phyloP scores from a whole-genome alignment of 1,139 yeast species.

The Blastobotrys raffinosifermentans region DNA sequence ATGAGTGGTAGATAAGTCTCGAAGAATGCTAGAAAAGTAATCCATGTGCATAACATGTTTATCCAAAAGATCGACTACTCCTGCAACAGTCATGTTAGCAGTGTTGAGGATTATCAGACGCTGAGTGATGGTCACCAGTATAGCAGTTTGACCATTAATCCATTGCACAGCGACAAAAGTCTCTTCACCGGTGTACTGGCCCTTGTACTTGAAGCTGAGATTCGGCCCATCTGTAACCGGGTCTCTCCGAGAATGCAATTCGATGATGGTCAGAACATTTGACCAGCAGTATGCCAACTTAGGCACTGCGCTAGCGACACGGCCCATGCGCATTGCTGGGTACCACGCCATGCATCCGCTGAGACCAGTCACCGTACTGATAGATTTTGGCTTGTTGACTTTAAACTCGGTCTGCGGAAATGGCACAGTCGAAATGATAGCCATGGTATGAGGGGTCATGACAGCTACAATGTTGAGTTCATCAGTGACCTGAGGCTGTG shows the following conservation, averaged over 20 bases:
- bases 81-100: constrained; percentile 35
- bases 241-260: constrained; percentile 44
- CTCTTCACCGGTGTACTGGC: constrained; percentile 44
- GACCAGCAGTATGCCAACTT: constrained; percentile 65
- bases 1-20: constrained; percentile 19
- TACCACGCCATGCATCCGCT: constrained; percentile 58
- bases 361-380: constrained; percentile 32
- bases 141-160: constrained; percentile 47
- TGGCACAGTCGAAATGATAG: constrained; percentile 53
- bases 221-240: constrained; percentile 27
- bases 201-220: constrained; percentile 41
- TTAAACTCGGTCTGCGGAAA: constrained; percentile 49
- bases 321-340: constrained; percentile 36
- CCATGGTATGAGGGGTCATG: constrained; percentile 47
- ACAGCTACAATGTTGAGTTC: constrained; percentile 56
- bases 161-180: constrained; percentile 53
- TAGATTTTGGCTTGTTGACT: constrained; percentile 42
- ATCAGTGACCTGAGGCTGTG: constrained; percentile 47
- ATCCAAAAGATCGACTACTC: constrained; percentile 40
- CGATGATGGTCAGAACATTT: constrained; percentile 50
- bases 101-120: constrained; percentile 41
- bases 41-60: constrained; percentile 42
- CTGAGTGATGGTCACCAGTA: constrained; percentile 47
- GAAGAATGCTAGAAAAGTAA: constrained; percentile 28
- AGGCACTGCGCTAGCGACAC: constrained; percentile 30